Base-by-base conservation (phyloP, 2,329 filamentous ascomycete genomes). In the Colletotrichum sp. region DNA sequence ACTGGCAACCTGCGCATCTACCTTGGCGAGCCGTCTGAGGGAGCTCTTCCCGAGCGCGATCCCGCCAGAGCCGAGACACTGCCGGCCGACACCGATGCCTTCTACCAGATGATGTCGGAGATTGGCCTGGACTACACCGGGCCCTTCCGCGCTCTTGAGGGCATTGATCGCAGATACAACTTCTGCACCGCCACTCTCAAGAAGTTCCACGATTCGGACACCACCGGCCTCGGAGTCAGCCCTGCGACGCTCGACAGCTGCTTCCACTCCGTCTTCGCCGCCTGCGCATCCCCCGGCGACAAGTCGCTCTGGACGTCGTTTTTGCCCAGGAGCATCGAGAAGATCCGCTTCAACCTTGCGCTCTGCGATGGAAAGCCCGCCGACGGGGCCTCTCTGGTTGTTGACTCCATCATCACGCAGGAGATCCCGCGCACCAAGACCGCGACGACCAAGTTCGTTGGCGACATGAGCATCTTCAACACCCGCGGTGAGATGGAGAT, bases 401-500 rank as follows among this genome's bases (percentile, higher is more conserved):
- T 85, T 5, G 83, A 86, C 28, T 80, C 84, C 1, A 78, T 82
- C 62, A 78, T 85, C 21, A 85, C 83, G 1, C 67, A 81, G 10
- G 78, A 79, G 13, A 78, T 75, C 2, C 80, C 80, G 2, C 78
- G 79, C 26, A 79, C 81, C 2, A 73, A 62, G 24, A 76, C 79
- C 2, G 72, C 79, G 0, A 70, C 81, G 0, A 80, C 84, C 0
- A 81, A 78, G 1, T 82, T 87, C 44, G 83, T 80, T 0, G 84
- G 84, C 1, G 86, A 88, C 49, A 81, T 87, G 10, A 81, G 79
- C 78, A 78, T 85, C 70, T 79, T 82, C 80, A 83, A 85, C 68
- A 71, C 81, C 1, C 18, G 59, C 0, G 82, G 83, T 8, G 62
- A 83, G 8, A 80, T 82, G 78, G 81, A 84, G 65, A 79, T 85